phyloP scores from a whole-genome alignment of 768 basidiomycete species.

The Hebeloma cylindrosporum region DNA sequence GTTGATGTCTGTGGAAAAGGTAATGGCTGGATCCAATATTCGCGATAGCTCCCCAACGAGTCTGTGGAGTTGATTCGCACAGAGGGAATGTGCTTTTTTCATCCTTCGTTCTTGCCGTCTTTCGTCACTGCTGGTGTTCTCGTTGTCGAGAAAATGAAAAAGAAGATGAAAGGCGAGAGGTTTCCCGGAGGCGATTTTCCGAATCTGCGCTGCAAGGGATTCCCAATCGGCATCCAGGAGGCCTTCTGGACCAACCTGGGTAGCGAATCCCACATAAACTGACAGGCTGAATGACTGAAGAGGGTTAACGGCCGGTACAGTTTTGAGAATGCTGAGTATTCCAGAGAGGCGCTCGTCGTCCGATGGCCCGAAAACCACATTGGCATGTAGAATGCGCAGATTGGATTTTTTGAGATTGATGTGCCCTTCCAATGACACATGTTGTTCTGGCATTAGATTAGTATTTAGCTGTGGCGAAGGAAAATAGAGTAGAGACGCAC shows the following conservation, averaged over 20 bases:
- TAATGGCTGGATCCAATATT: too few species aligned
- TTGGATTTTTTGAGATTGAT: not conserved
- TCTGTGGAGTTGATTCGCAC: too few species aligned
- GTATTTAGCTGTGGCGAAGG: not conserved
- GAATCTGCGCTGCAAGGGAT: not conserved
- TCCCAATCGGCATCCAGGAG: not conserved
- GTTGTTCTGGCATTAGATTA: not conserved
- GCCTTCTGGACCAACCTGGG: not conserved
- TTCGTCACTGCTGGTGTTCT: too few species aligned
- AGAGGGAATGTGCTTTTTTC: too few species aligned
- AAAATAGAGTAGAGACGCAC: not conserved
- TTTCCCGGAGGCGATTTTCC: not conserved
- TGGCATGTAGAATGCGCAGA: not conserved
- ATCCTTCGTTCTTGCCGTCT: too few species aligned
- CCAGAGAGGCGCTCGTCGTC: not conserved
- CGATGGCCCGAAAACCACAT: not conserved
- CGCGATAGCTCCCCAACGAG: too few species aligned
- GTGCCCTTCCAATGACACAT: not conserved
- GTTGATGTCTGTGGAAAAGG: too few species aligned
- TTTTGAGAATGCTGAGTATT: not conserved
- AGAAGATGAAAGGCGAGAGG: not conserved
- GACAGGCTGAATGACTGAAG: not conserved
- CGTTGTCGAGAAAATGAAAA: too few species aligned
- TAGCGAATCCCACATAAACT: not conserved
- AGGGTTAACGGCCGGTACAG: not conserved